Base-by-base conservation (phyloP, 352 stramenopile species). In the Aphanomyces euteiches region DNA sequence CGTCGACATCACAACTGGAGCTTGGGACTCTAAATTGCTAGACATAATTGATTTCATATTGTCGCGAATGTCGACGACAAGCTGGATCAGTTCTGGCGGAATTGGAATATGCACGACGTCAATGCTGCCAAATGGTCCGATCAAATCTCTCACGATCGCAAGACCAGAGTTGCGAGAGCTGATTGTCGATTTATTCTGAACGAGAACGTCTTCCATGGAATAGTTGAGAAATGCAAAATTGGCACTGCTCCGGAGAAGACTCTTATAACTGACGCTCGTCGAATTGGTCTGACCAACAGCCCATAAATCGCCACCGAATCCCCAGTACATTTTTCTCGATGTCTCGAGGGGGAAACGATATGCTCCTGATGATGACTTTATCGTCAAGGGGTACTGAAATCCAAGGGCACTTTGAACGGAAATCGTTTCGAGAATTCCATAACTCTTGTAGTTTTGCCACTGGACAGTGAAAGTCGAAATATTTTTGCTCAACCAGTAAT, bases 121-220 rank as follows among this genome's bases (percentile, higher is more conserved):
- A 37, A 69, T 47, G 10, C 38, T 21, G 28, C 63, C 63, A 69
- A 69, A 69, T 7, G 63, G 43, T n/a, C 63, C 63, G 7, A 63
- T 5, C 28, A 10, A 10, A 12, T 64, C 53, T 7, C 13, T 10
- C 15, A 69, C 8, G 5, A 40, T 5, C 5, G 17, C 7, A 6
- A 63, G 17, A 7, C 47, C 47, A 17, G 63, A 5, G 15, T 47
- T 10, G 6, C 63, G 40, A 19, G 63, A 47, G 8, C 28, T 8
- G 15, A 40, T 13, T 7, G 61, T 13, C 7, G 47, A 47, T 65
- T 38, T 15, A 41, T 67, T 67, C 7, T 7, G 17, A 4, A 57
- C 3, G 7, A 67, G 60, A 13, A 67, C 15, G 8, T 7, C 21
- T 19, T 67, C 60, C n/a, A 37, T 67, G 8, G 60, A 34, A 17